Base-by-base conservation (phyloP, 768 basidiomycete species). In the Serpula lacrymans region DNA sequence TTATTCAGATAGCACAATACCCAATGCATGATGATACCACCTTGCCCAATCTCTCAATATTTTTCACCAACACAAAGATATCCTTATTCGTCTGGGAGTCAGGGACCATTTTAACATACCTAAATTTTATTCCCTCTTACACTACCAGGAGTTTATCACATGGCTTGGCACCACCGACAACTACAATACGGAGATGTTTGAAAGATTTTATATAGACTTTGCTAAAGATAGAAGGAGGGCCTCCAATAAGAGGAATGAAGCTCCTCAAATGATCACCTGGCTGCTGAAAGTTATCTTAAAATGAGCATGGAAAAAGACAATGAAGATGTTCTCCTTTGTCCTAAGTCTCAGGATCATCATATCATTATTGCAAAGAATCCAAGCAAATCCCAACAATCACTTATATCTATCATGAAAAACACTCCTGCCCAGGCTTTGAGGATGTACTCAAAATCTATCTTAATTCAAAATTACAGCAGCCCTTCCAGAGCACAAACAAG, bases 1-100 rank as follows among this genome's bases (percentile, higher is more conserved):
- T 71, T 41, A 41, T 71, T 5, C 69, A 63, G 39, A 34, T 64
- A 6, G 62, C 68, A 0, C 65, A 65, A 33, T 66, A 63, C 40
- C 52, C 55, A 1, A 11, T 48, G 1, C 72, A 72, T 33, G 49
- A 58, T 0, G 43, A 48, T 3, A 21, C 43, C 12, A 65, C 62
- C 2, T 55, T 7, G 23, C 46, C 16, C 44, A 43, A 2, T 23
- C 47, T 2, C 37, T 51, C 1, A 28, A 45, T 18, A 16, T 6
- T 0, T 55, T 54, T 24, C 53, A 54, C 26, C 20, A 21, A 13
- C 18, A 50, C 35, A 54, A 54, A 33, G 47, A 39, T 26, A 31
- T 50, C 11, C 48, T 53, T 27, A 32, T 39, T 14, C 18, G 41
- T n/a, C 45, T 50, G 2, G 36, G 27, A 3, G 34, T 50, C 6